Evolutionary conservation across 2,329 filamentous ascomycete genomes (phyloP).

Genomic region (Pseudocercospora musae): DNA sequence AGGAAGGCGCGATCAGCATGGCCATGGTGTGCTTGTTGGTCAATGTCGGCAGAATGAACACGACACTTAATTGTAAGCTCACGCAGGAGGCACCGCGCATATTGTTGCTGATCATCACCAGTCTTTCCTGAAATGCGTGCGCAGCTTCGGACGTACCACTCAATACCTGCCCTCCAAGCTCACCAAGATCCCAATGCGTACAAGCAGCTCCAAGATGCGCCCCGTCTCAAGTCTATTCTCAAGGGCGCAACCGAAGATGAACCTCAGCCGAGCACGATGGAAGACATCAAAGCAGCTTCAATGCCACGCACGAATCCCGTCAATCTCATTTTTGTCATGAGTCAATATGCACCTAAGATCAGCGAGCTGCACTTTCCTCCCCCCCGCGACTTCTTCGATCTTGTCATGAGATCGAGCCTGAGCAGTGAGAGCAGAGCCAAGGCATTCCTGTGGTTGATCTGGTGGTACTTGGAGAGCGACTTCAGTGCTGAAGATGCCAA

Average conservation of each 20-base stretch:
- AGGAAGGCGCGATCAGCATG: constrained; percentile 92
- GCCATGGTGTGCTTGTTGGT: constrained; percentile 98
- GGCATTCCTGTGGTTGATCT: constrained; percentile 96
- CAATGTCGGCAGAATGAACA: constrained; percentile 98
- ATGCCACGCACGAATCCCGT: constrained; percentile 91
- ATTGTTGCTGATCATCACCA: constrained; percentile 40
- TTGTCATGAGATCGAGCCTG: constrained; percentile 85
- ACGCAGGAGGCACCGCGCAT: not conserved
- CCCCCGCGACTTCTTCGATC: constrained; percentile 87
- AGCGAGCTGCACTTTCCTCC: constrained; percentile 88
- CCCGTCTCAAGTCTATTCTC: constrained; percentile 90
- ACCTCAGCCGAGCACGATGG: constrained; percentile 76
- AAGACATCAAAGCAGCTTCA: constrained; percentile 68
- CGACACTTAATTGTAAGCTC: constrained; percentile 84
- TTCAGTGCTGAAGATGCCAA: constrained; percentile 84
- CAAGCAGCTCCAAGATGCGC: constrained; percentile 96
- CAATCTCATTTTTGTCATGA: constrained; percentile 93
- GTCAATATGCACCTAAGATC: constrained; percentile 83
- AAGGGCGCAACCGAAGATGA: constrained; percentile 94
- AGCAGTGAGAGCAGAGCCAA: constrained; percentile 78
- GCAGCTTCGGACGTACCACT: constrained; percentile 94
- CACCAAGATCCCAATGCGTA: constrained; percentile 94
- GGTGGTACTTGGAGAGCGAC: constrained; percentile 97
- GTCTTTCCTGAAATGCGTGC: constrained; percentile 99
- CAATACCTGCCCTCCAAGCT: constrained; percentile 92